Evolutionary conservation across 1,139 yeast species (phyloP), one percentile per base, ranked within the genome.

Genomic region (Nematodospora anomalae): DNA sequence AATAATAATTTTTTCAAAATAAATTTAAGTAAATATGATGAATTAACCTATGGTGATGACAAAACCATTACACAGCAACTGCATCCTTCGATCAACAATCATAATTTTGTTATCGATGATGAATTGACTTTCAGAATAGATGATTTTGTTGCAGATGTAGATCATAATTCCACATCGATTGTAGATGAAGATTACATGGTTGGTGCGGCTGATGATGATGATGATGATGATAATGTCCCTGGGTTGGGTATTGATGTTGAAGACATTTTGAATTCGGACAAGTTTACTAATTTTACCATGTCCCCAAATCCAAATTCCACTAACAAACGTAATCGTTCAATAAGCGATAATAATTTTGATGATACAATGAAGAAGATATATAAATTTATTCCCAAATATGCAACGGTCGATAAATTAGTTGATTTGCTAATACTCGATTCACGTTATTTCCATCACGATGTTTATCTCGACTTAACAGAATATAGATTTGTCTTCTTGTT

Each of bases 201-300:
- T 15, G 65, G 57, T 16, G 65, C 58, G 21, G n/a, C n/a, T n/a
- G n/a, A n/a, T n/a, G n/a, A n/a, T n/a, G n/a, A n/a, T 26, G 69
- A 63, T 32, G 40, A 28, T 12, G 64, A 57, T 30, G 71, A 64
- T 13, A 71, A 65, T 33, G 72, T 64, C 32, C 63, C 59, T 11
- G 67, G 69, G 1, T 69, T 71, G 3, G 76, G 74, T 4, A 69
- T 71, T 34, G 74, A 70, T 46, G 75, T 69, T 7, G 76, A 71
- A 46, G 72, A 62, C 39, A 64, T 71, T 35, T 55, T 69, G 41
- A 69, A 66, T 38, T 62, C 71, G 0, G 74, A 67, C 8, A 68
- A 64, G 46, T 68, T 67, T 48, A 64, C 60, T 35, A 62, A 63
- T 37, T 57, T 67, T 37, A 51, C 62, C 7, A 48, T 64, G 11